Evolutionary conservation across 208 protist genomes (phyloP).

Genomic region (Trypanosoma caninum): DNA sequence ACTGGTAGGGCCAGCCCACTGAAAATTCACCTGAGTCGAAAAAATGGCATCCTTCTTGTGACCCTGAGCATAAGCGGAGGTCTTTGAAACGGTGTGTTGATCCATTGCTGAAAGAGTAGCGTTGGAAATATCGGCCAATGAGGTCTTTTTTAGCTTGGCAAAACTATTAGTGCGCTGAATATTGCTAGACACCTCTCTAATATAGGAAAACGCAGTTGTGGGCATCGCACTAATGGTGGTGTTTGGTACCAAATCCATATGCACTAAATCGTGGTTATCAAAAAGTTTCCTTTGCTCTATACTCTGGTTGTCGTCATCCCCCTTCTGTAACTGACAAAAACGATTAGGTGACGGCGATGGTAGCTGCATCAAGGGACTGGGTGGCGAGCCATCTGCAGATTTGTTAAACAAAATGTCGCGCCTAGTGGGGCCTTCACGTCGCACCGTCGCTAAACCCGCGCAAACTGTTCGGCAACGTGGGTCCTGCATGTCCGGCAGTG

Average conservation of each 20-base stretch:
- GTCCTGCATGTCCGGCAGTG: constrained; percentile 15
- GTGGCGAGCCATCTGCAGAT: background rate
- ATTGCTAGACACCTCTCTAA: background rate
- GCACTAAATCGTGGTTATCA: background rate
- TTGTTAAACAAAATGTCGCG: background rate
- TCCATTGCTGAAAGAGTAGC: constrained; percentile 1
- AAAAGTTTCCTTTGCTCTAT: background rate
- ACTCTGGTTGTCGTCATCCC: background rate
- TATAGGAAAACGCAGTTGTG: too few species aligned
- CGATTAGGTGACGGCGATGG: constrained; percentile 16
- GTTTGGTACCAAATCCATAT: background rate
- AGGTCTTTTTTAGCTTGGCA: background rate
- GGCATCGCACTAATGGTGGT: background rate
- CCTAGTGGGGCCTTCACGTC: background rate
- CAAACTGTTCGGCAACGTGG: background rate
- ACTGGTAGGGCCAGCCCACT: background rate
- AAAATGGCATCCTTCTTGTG: background rate
- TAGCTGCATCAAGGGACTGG: background rate
- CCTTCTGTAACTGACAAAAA: background rate
- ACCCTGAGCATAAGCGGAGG: too few species aligned
- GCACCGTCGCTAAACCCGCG: background rate
- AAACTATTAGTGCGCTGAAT: background rate
- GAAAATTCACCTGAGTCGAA: background rate
- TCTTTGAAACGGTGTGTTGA: too few species aligned
- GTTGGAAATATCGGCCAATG: background rate